Conservation (phyloP, 2,329 filamentous ascomycete genomes). For the Dothistroma septosporum region DNA sequence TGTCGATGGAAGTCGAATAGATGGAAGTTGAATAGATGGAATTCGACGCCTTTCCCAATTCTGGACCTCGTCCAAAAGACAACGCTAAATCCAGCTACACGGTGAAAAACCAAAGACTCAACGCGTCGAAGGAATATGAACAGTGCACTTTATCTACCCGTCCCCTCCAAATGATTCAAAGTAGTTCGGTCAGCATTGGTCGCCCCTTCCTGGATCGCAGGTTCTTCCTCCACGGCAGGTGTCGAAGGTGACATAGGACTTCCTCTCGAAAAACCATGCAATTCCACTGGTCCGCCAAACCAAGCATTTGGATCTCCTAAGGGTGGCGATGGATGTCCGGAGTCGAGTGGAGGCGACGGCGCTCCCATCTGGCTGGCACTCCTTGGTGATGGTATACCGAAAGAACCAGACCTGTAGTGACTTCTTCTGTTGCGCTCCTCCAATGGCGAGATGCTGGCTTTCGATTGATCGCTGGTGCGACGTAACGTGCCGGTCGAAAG, state of each 20-base stretch:
- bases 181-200: not conserved
- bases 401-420: not conserved
- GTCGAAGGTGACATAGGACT: slow-evolving; percentile 1
- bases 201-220: not conserved
- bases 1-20: not conserved
- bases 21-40: too few relatives aligned
- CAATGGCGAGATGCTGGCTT: slow-evolving; percentile 17
- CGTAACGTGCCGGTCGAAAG: slow-evolving; percentile 9
- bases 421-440: slow-evolving; percentile 13
- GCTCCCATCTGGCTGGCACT: not conserved
- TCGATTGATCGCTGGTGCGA: slow-evolving; percentile 13
- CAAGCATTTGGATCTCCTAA: not conserved
- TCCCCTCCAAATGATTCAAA: not conserved
- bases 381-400: not conserved
- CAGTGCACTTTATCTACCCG: not conserved
- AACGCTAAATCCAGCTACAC: not conserved
- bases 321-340: not conserved
- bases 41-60: too few relatives aligned
- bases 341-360: not conserved
- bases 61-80: too few relatives aligned
- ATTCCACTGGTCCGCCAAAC: not conserved
- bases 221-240: not conserved
- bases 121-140: not conserved
- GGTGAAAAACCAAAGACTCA: not conserved
- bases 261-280: slow-evolving; percentile 6